Evolutionary conservation across 257 asterid species (phyloP).

Genomic region (Eucommia ulmoides): DNA sequence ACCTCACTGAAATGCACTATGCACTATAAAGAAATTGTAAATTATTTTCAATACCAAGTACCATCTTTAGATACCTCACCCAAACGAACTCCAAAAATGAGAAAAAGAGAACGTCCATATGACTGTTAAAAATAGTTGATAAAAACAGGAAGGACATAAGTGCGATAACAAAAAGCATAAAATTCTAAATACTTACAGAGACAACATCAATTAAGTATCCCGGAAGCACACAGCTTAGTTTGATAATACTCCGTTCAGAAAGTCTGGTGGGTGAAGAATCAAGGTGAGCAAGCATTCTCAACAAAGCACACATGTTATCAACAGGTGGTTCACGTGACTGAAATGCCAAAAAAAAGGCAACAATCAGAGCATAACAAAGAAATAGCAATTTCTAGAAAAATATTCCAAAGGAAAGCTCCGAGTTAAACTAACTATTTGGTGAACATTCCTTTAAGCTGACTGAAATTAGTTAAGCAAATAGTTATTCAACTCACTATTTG

Average conservation of each 20-base stretch:
- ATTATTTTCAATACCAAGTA: not conserved
- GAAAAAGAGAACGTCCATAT: not conserved
- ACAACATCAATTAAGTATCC: constrained; percentile 42
- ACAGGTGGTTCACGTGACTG: constrained; percentile 47
- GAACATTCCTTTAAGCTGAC: too few relatives aligned
- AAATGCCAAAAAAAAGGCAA: constrained; percentile 6
- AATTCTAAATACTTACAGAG: constrained; percentile 30
- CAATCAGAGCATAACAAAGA: not conserved
- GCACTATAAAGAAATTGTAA: not conserved
- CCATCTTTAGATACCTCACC: not conserved
- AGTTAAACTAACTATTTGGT: too few relatives aligned
- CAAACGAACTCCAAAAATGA: not conserved
- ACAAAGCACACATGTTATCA: constrained; percentile 59
- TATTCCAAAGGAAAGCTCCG: not conserved
- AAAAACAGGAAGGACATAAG: not conserved
- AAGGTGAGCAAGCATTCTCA: constrained; percentile 53
- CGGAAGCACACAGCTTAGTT: constrained; percentile 45
- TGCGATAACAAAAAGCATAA: not conserved
- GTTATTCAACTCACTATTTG: constrained; percentile 46
- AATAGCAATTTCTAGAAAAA: not conserved
- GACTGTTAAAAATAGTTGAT: not conserved
- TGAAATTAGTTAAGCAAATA: too few relatives aligned
- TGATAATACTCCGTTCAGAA: constrained; percentile 44
- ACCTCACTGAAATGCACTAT: not conserved
- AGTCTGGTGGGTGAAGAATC: constrained; percentile 57